Evolutionary conservation across 2,329 filamentous ascomycete species (phyloP).

Genomic region (Xylaria hypoxylon): DNA sequence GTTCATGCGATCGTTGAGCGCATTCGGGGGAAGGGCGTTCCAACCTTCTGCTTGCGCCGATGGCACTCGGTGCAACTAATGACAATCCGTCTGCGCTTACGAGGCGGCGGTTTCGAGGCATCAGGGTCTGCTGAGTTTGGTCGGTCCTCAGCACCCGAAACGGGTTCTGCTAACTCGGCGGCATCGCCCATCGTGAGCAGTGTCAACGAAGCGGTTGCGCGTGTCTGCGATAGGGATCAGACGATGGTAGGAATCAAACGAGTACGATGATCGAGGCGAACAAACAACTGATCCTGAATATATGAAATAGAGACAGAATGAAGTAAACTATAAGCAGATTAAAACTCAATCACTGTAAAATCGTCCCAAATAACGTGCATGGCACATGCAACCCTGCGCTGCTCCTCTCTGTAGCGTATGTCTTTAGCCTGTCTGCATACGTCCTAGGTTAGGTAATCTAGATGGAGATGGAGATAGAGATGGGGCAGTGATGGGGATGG

Average conservation of each 20-base stretch:
- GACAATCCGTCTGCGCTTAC: conserved; percentile 69
- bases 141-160: conserved; percentile 41
- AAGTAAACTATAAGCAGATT: not conserved
- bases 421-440: not conserved
- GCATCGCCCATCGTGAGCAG: conserved; percentile 41
- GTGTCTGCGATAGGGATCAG: not conserved
- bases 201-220: conserved; percentile 5
- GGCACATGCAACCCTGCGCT: not conserved
- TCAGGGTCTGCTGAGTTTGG: conserved; percentile 27
- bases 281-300: not conserved
- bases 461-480: too few species aligned
- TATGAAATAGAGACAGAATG: not conserved
- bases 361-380: not conserved
- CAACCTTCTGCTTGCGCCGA: conserved; percentile 70
- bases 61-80: conserved; percentile 75
- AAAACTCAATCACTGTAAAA: conserved; percentile 1
- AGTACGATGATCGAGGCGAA: not conserved
- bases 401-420: not conserved
- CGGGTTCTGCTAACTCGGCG: conserved; percentile 39
- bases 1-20: conserved; percentile 21
- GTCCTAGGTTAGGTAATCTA: not conserved
- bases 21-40: conserved; percentile 24
- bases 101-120: conserved; percentile 55
- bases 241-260: too few species aligned
- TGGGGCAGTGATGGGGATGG: not conserved